phyloP scores from a whole-genome alignment of 2,329 filamentous ascomycete species.

The Hypoxylon sp. region DNA sequence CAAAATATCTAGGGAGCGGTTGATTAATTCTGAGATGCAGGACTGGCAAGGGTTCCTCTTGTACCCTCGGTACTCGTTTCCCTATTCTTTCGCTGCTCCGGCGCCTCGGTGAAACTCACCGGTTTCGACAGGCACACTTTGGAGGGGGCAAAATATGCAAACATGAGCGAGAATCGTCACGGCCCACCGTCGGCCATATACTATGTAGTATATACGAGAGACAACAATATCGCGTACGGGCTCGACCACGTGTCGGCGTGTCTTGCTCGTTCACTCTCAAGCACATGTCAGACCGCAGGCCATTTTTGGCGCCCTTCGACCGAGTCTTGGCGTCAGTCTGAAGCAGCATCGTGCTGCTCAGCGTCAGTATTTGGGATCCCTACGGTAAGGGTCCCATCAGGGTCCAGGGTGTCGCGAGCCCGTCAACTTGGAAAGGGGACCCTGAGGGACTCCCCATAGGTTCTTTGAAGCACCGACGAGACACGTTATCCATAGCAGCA shows the following conservation, averaged over 20 bases:
- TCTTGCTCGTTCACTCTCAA: constrained; percentile 10
- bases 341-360: neutral
- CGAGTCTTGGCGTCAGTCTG: neutral
- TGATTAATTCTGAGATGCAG: neutral
- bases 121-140: neutral
- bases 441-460: neutral
- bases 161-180: neutral
- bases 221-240: neutral
- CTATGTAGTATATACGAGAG: neutral
- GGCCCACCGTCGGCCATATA: too few species aligned
- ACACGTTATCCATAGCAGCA: too few species aligned
- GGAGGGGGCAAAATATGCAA: neutral
- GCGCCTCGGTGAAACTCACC: neutral
- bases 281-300: constrained; percentile 6
- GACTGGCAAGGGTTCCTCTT: neutral
- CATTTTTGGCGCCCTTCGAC: constrained; percentile 2
- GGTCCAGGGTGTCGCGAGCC: neutral
- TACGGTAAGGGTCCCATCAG: neutral
- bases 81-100: neutral
- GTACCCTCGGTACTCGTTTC: neutral
- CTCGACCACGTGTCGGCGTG: constrained; percentile 29
- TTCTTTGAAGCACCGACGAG: neutral
- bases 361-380: neutral
- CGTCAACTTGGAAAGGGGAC: neutral
- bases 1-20: neutral